phyloP scores from a whole-genome alignment of 495 filamentous ascomycete genomes.

The Choiromyces venosus region DNA sequence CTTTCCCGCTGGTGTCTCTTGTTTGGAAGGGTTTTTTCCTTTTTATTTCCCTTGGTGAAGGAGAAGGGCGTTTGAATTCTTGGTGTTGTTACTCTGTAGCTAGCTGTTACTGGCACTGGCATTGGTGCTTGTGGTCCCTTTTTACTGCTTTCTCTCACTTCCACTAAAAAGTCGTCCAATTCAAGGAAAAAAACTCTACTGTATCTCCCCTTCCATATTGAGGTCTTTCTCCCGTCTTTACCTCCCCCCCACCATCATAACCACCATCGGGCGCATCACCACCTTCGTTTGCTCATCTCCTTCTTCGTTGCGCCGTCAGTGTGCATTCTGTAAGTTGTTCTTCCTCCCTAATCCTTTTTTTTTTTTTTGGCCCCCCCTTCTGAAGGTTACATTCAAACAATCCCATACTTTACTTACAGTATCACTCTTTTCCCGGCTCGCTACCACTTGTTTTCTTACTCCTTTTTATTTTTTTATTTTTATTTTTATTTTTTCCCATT shows the following conservation, averaged over 20 bases:
- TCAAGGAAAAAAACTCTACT: background rate
- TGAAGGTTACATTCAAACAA: background rate
- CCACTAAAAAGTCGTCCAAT: background rate
- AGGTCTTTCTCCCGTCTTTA: background rate
- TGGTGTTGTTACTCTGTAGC: background rate
- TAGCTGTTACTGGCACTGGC: background rate
- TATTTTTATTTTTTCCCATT: slow-evolving; percentile 9
- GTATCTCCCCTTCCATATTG: background rate
- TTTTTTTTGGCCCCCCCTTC: slow-evolving; percentile 10
- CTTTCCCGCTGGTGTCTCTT: background rate
- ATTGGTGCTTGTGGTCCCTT: background rate
- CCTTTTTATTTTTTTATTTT: slow-evolving; percentile 6
- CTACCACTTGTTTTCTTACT: slow-evolving; percentile 6
- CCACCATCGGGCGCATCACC: background rate
- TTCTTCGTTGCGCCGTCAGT: background rate
- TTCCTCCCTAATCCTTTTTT: slow-evolving; percentile 2
- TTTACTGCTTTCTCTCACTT: background rate
- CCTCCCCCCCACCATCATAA: background rate
- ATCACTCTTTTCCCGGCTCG: slow-evolving; percentile 2
- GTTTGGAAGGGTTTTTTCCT: background rate
- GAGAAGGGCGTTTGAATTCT: background rate
- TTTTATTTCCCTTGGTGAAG: background rate
- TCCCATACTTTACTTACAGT: background rate
- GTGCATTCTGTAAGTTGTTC: slow-evolving; percentile 3
- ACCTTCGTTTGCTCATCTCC: background rate